These are phyloP conservation scores for Hibiscus tridactylites DNA, from an alignment of 345 rosid species.

Conservation along the genomic window DNA sequence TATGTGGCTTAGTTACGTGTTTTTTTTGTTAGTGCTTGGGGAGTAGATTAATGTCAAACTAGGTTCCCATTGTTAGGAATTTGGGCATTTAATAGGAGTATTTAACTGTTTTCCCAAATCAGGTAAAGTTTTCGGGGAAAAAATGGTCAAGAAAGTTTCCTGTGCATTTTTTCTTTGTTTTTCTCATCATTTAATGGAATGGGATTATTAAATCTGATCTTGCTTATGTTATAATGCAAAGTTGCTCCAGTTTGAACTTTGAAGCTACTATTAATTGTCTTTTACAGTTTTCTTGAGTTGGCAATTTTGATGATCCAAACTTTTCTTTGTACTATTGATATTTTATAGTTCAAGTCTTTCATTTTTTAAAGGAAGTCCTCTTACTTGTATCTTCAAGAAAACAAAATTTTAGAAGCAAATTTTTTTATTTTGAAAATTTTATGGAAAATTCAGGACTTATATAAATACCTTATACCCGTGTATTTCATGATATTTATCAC, in stretches of 20 bases:
- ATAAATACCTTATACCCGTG: neutral
- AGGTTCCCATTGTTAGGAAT: neutral
- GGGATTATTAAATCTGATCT: too few species aligned
- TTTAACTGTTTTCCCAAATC: constrained; percentile 1
- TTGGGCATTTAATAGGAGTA: neutral
- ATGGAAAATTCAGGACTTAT: neutral
- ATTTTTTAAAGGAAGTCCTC: too few species aligned
- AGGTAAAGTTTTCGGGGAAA: neutral
- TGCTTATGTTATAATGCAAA: neutral
- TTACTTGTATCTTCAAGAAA: neutral
- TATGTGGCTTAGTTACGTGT: neutral
- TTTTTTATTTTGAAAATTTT: neutral
- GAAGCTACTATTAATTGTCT: neutral
- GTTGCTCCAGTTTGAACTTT: neutral
- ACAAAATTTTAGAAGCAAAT: neutral
- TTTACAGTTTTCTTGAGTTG: neutral
- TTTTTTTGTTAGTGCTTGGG: neutral
- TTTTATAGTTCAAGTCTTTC: neutral
- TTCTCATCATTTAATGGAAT: neutral
- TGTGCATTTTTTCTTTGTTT: neutral
- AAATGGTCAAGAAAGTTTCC: neutral
- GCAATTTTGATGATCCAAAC: neutral
- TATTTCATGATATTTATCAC: neutral
- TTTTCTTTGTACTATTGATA: neutral
- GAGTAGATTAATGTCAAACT: neutral